These are phyloP conservation scores for Dissoconium aciculare DNA, from an alignment of 2,329 filamentous ascomycete genomes.

Conservation along the genomic window DNA sequence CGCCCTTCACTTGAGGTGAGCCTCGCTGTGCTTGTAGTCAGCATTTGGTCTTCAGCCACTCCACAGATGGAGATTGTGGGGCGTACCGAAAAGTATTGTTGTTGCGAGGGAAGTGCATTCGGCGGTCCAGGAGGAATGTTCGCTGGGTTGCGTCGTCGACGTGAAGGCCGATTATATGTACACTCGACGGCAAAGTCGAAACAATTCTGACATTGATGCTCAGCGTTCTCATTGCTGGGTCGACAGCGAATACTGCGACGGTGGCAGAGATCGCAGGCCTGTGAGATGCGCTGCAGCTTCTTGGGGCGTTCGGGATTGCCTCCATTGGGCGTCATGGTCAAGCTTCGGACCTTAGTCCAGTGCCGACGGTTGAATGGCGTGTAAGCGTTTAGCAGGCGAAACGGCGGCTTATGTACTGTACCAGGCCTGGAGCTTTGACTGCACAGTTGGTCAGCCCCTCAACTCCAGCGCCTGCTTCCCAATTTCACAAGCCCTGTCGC, in stretches of 20 bases:
- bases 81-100: slow-evolving; percentile 6
- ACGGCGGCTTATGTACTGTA: too few species aligned
- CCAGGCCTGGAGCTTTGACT: too few species aligned
- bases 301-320: slow-evolving; percentile 19
- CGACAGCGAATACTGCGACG: slow-evolving; percentile 33
- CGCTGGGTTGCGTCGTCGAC: slow-evolving; percentile 21
- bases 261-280: slow-evolving; percentile 37
- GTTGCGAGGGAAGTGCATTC: slow-evolving; percentile 14
- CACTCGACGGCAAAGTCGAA: slow-evolving; percentile 36
- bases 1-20: slow-evolving; percentile 11
- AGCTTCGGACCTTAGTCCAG: too few species aligned
- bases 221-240: slow-evolving; percentile 23
- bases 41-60: background rate
- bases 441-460: too few species aligned
- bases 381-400: too few species aligned
- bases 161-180: slow-evolving; percentile 33
- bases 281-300: slow-evolving; percentile 24
- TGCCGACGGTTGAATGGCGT: too few species aligned
- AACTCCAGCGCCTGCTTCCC: too few species aligned
- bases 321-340: slow-evolving; percentile 6
- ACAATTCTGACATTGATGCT: slow-evolving; percentile 35
- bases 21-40: slow-evolving; percentile 3
- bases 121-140: slow-evolving; percentile 10
- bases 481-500: too few species aligned
- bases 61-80: background rate